A percentile compares a stretch with the other conserved stretches of the same genome.
Conservation (phyloP, 1,284 basidiomycete species). For the Cryptococcus sp. region DNA sequence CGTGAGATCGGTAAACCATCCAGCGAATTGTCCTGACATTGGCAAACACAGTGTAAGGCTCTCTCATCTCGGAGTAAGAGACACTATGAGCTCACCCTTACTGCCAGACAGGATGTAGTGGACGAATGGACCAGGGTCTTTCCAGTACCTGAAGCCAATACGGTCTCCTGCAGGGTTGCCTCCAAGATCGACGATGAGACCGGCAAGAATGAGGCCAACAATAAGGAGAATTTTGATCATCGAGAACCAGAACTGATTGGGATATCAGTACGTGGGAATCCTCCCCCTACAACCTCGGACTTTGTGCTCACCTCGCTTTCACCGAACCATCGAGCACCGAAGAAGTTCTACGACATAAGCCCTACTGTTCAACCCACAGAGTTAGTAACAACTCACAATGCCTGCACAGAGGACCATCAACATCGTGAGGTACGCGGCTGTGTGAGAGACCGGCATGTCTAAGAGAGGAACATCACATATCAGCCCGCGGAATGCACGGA, state of each 20-base stretch:
- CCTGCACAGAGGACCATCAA: slow-evolving; percentile 9
- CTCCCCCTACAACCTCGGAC: too few relatives aligned
- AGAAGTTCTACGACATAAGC: slow-evolving; percentile 20
- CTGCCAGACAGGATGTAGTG: background rate
- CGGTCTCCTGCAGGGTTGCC: slow-evolving; percentile 66
- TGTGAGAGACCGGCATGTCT: slow-evolving; percentile 55
- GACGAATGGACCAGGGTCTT: slow-evolving; percentile 21
- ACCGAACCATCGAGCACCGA: slow-evolving; percentile 53
- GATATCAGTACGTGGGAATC: too few relatives aligned
- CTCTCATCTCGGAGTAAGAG: too few relatives aligned
- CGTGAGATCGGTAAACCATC: slow-evolving; percentile 25
- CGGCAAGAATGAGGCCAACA: slow-evolving; percentile 63
- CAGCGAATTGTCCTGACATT: slow-evolving; percentile 1
- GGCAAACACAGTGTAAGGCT: too few relatives aligned
- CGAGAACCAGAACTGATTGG: slow-evolving; percentile 52
- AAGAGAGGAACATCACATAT: slow-evolving; percentile 59
- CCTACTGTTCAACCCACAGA: background rate
- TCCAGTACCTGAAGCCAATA: slow-evolving; percentile 64
- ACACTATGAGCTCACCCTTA: too few relatives aligned
- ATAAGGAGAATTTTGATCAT: slow-evolving; percentile 62
- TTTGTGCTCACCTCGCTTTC: slow-evolving; percentile 57
- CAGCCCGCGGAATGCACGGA: slow-evolving; percentile 38
- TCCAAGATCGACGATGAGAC: slow-evolving; percentile 64
- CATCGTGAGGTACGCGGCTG: slow-evolving; percentile 15
- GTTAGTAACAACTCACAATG: slow-evolving; percentile 4